Evolutionary conservation across 768 basidiomycete species (phyloP).

Genomic region (Lactifluus hygrophoroides): DNA sequence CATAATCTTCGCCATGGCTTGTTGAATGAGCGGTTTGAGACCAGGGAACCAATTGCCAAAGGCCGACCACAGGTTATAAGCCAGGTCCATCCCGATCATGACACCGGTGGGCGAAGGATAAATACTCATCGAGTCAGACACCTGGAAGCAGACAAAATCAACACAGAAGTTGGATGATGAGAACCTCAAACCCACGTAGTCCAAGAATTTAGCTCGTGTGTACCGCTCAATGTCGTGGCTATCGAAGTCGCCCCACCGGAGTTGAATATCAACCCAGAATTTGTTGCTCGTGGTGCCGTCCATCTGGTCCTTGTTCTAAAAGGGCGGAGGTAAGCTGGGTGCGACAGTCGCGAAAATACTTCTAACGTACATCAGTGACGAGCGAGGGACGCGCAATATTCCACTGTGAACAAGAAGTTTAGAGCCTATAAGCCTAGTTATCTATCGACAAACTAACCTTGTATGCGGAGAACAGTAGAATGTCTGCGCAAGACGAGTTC

Average conservation of each 20-base stretch:
- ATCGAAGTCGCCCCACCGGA: slow-evolving; percentile 98
- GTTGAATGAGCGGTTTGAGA: slow-evolving; percentile 94
- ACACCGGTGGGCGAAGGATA: slow-evolving; percentile 99
- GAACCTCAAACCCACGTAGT: slow-evolving; percentile 58
- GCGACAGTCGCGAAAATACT: neutral
- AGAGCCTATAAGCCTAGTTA: neutral
- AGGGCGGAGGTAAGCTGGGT: slow-evolving; percentile 14
- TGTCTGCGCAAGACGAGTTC: slow-evolving; percentile 99
- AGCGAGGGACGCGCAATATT: slow-evolving; percentile 95
- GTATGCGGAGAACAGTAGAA: slow-evolving; percentile 91
- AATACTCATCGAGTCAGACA: slow-evolving; percentile 96
- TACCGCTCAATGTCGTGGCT: slow-evolving; percentile 99
- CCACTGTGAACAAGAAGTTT: slow-evolving; percentile 50
- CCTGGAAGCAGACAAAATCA: slow-evolving; percentile 32
- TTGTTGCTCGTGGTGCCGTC: slow-evolving; percentile 99
- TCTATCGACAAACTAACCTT: slow-evolving; percentile 38
- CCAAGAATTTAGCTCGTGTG: slow-evolving; percentile 97
- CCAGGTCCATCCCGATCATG: slow-evolving; percentile 97
- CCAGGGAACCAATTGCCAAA: slow-evolving; percentile 99
- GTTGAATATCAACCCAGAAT: slow-evolving; percentile 95
- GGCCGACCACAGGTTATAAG: slow-evolving; percentile 97
- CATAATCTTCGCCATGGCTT: slow-evolving; percentile 99
- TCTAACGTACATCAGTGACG: slow-evolving; percentile 70
- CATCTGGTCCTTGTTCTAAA: slow-evolving; percentile 82
- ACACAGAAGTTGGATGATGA: neutral